phyloP scores from a whole-genome alignment of 805 yeast species.

The Cyberlindnera amylophila region DNA sequence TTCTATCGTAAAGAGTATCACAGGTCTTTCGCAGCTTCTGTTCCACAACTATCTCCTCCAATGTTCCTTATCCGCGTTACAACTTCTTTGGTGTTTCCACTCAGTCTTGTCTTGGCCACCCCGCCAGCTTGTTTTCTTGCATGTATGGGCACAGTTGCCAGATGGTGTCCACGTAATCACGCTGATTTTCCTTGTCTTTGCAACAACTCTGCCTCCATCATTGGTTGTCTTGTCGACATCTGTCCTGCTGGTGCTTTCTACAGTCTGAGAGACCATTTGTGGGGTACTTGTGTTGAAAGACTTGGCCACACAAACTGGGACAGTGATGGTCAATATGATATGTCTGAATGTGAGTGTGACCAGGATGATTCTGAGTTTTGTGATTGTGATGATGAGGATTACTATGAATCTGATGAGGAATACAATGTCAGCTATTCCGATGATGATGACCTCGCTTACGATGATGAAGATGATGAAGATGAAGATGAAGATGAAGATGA shows the following conservation, averaged over 20 bases:
- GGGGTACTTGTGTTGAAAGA: conserved; percentile 41
- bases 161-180: conserved; percentile 31
- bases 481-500: conserved; percentile 11
- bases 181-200: conserved; percentile 40
- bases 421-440: conserved; percentile 19
- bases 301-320: conserved; percentile 6
- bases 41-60: too few relatives aligned
- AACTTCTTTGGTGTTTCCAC: not conserved
- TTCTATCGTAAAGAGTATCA: too few relatives aligned
- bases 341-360: conserved; percentile 14
- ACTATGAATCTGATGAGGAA: too few relatives aligned
- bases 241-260: conserved; percentile 42
- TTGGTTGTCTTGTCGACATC: conserved; percentile 43
- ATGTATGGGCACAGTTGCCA: conserved; percentile 38
- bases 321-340: conserved; percentile 10
- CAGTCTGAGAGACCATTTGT: conserved; percentile 44
- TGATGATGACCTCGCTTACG: conserved; percentile 26
- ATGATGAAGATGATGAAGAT: conserved; percentile 20
- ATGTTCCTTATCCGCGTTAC: not conserved
- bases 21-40: too few relatives aligned
- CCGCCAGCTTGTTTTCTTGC: conserved; percentile 50
- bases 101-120: conserved; percentile 28
- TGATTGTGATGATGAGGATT: conserved; percentile 8
- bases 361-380: conserved; percentile 15
- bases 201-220: conserved; percentile 33